Evolutionary conservation across 2,329 filamentous ascomycete species (phyloP).

Genomic region (Penicillium sp.): DNA sequence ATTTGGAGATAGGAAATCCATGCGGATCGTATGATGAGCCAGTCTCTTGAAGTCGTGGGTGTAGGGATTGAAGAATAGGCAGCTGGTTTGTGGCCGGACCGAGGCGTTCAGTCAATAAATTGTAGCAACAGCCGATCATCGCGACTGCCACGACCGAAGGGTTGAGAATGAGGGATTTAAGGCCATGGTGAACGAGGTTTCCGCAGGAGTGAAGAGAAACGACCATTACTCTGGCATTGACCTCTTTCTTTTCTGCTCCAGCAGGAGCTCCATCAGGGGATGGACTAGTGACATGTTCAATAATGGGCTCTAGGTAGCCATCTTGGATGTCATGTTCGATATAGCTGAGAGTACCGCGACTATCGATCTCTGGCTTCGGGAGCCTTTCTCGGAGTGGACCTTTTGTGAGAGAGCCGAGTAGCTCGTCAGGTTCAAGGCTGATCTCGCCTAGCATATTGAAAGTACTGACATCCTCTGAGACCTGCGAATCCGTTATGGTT

Average conservation of each 20-base stretch:
- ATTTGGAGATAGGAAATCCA: slow-evolving; percentile 88
- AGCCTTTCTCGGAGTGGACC: slow-evolving; percentile 8
- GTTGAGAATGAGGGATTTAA: slow-evolving; percentile 85
- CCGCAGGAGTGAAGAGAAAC: slow-evolving; percentile 98
- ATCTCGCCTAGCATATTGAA: slow-evolving; percentile 38
- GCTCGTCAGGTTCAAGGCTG: slow-evolving; percentile 32
- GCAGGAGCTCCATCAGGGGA: neutral
- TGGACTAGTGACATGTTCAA: slow-evolving; percentile 30
- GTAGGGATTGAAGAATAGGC: slow-evolving; percentile 72
- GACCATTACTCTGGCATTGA: slow-evolving; percentile 64
- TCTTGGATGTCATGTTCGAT: slow-evolving; percentile 45
- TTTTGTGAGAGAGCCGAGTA: slow-evolving; percentile 12
- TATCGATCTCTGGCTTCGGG: slow-evolving; percentile 17
- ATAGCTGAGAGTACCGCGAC: slow-evolving; percentile 38
- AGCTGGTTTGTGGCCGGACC: slow-evolving; percentile 85
- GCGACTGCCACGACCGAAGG: slow-evolving; percentile 81
- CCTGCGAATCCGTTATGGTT: neutral
- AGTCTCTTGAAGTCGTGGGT: slow-evolving; percentile 67
- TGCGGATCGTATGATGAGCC: slow-evolving; percentile 76
- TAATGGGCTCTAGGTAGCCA: slow-evolving; percentile 40
- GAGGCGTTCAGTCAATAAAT: slow-evolving; percentile 86
- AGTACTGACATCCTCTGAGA: slow-evolving; percentile 22
- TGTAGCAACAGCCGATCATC: slow-evolving; percentile 98
- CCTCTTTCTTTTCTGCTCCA: neutral
- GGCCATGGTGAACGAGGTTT: slow-evolving; percentile 89